Base-by-base conservation (phyloP, 371 early-diverging fungal genomes). In the Funneliformis caledonium region DNA sequence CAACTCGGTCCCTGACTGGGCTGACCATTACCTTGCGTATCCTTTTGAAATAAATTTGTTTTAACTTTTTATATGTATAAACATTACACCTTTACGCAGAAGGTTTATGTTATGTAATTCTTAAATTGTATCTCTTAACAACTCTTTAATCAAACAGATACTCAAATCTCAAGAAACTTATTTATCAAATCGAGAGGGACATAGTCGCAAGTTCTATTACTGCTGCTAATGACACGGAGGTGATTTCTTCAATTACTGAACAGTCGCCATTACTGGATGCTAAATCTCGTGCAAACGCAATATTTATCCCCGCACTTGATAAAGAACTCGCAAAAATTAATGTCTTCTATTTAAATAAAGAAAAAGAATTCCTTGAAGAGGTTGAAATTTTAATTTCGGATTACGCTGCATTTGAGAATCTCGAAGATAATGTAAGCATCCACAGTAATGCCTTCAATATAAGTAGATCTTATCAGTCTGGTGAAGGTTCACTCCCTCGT, bases 111-210 rank as follows among this genome's bases (percentile, higher is more conserved):
- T n/a, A n/a, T n/a, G n/a, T n/a, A n/a, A n/a, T n/a, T 62, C 5
- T 52, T 47, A 1, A 42, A 19, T n/a, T 19, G 2, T 72, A 26
- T 16, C 1, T 14, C 56, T 73, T 50, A 33, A 72, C 22, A 33
- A 22, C 10, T 50, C 37, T 3, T 48, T 48, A 59, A n/a, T 11
- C 11, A 22, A 56, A 68, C 22, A 93, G 93, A 22, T 97, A 97
- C 86, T 93, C 94, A 26, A 92, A 94, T 79, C 89, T 97, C 80
- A 97, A 98, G 82, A 97, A 96, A 84, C 89, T 93, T 76, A 90
- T 96, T 67, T 97, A 97, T 85, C 90, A 91, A 61, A 90, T 95
- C 77, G 98, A 97, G 86, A 94, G 94, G 82, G 95, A 95, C 22
- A 88, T 92, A 72, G 87, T 96, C 2, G 90, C 91, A n/a, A 91